Percentiles rank a stretch among this genome's conserved stretches.
phyloP scores from a whole-genome alignment of 2,329 filamentous ascomycete species.

The Cladosporium sp. region DNA sequence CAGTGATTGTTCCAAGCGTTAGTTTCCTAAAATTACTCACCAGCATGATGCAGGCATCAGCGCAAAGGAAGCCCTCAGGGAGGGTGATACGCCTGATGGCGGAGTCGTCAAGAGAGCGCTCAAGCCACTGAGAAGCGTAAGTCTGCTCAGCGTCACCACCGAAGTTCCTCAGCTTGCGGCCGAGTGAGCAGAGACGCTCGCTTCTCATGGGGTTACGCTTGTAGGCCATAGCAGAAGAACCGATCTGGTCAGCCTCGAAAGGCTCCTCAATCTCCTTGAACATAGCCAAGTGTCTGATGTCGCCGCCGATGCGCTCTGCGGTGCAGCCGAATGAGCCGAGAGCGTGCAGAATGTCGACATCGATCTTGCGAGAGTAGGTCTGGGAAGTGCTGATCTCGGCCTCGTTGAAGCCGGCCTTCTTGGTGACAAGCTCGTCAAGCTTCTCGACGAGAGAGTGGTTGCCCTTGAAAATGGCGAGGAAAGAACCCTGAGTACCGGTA shows the following conservation, averaged over 20 bases:
- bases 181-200: constrained; percentile 58
- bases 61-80: constrained; percentile 46
- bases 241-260: constrained; percentile 75
- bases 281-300: constrained; percentile 69
- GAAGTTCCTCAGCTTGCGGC: constrained; percentile 47
- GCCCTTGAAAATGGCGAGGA: constrained; percentile 64
- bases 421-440: constrained; percentile 59
- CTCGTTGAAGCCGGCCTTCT: constrained; percentile 61
- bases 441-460: constrained; percentile 58
- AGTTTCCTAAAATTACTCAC: constrained; percentile 20
- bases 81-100: constrained; percentile 59
- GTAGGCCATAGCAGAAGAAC: constrained; percentile 63
- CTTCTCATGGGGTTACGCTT: constrained; percentile 59
- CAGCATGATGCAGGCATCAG: constrained; percentile 58
- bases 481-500: constrained; percentile 74
- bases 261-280: constrained; percentile 85
- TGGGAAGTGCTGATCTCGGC: constrained; percentile 66
- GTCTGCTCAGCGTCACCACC: constrained; percentile 60
- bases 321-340: constrained; percentile 75
- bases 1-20: neutral
- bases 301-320: constrained; percentile 67
- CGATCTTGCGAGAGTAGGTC: constrained; percentile 77
- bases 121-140: constrained; percentile 70
- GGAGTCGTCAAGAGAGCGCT: constrained; percentile 73
- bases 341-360: constrained; percentile 76